Conservation (phyloP, 148 eudicot genomes). For the Rhododendron kiyosumense region DNA sequence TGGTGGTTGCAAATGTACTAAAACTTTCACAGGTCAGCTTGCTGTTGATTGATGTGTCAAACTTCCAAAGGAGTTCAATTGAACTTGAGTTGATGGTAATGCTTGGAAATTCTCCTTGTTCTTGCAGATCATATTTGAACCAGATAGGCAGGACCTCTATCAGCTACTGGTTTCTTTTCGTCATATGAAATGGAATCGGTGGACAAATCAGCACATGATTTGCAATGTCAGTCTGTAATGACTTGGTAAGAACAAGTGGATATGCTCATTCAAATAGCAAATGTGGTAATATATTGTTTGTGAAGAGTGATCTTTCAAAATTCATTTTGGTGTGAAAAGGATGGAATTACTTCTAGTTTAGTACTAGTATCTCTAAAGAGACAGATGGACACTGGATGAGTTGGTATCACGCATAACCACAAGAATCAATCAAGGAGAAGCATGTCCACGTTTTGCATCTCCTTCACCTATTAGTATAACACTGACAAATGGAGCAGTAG, state of each 20-base stretch:
- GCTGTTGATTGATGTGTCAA: neutral
- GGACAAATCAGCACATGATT: neutral
- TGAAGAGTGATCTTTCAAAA: neutral
- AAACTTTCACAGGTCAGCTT: neutral
- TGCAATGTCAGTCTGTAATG: neutral
- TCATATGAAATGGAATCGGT: neutral
- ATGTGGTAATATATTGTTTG: neutral
- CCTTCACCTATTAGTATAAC: neutral
- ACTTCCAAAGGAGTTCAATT: neutral
- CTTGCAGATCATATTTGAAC: conserved; percentile 2
- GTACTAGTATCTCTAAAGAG: neutral
- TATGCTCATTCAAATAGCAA: neutral
- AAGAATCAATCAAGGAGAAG: neutral
- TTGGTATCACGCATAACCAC: neutral
- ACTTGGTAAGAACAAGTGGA: neutral
- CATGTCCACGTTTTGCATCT: neutral
- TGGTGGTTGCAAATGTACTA: neutral
- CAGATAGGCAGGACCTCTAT: neutral
- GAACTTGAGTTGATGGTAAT: neutral
- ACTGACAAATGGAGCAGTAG: neutral
- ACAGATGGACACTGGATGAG: neutral
- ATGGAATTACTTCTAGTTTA: neutral
- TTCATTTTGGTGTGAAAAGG: neutral
- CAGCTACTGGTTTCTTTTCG: neutral
- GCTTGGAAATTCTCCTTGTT: neutral